Conservation (phyloP, 2,329 filamentous ascomycete species). For the Coniochaeta prunicola region DNA sequence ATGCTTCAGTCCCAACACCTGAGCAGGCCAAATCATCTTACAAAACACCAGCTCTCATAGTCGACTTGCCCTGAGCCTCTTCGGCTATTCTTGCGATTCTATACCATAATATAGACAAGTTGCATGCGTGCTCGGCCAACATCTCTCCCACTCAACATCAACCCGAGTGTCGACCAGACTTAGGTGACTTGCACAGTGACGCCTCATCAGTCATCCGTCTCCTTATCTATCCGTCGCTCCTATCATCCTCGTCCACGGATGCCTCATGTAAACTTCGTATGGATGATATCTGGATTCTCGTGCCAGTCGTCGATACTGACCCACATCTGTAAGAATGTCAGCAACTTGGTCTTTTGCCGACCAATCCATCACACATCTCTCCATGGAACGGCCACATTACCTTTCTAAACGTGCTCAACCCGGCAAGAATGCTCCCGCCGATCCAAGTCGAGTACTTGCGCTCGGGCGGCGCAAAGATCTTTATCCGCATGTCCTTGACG, state of each 20-base stretch:
- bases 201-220: background rate
- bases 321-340: slow-evolving; percentile 69
- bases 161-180: background rate
- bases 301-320: slow-evolving; percentile 99
- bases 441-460: slow-evolving; percentile 99
- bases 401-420: slow-evolving; percentile 97
- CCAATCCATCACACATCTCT: background rate
- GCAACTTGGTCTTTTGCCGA: background rate
- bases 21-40: background rate
- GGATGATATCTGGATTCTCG: slow-evolving; percentile 97
- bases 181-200: background rate
- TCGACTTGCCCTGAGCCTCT: background rate
- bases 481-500: slow-evolving; percentile 98
- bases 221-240: background rate
- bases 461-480: slow-evolving; percentile 97
- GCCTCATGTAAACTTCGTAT: slow-evolving; percentile 84
- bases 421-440: slow-evolving; percentile 92
- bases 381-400: slow-evolving; percentile 41
- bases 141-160: background rate
- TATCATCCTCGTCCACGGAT: background rate
- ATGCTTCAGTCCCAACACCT: slow-evolving; percentile 12
- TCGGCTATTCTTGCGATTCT: background rate
- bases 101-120: background rate
- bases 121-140: background rate
- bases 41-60: background rate